These are phyloP conservation scores for Babesia bigemina DNA, from an alignment of 169 alveolate species.

Conservation along the genomic window DNA sequence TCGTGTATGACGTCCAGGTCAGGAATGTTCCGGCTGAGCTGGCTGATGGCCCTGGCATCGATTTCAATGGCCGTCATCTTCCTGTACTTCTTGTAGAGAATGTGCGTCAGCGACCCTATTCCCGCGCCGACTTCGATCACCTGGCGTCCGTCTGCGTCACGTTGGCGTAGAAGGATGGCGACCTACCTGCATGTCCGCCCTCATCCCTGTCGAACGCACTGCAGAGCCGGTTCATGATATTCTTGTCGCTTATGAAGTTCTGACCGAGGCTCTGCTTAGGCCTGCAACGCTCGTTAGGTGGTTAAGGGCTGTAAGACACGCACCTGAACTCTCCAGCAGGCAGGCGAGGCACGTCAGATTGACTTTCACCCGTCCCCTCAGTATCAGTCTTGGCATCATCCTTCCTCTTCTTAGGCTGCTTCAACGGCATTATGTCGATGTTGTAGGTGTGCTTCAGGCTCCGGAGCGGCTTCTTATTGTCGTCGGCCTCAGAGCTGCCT, in stretches of 20 bases:
- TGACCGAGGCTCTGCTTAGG: constrained; percentile 86
- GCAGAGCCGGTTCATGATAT: constrained; percentile 67
- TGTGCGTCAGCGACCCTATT: constrained; percentile 80
- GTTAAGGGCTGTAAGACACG: neutral
- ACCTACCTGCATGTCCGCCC: constrained; percentile 22
- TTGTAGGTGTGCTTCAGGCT: constrained; percentile 42
- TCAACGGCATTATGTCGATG: constrained; percentile 53
- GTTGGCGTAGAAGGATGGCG: constrained; percentile 7
- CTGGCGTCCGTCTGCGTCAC: constrained; percentile 58
- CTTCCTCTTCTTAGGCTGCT: constrained; percentile 5
- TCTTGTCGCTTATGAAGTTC: constrained; percentile 79
- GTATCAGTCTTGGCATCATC: neutral
- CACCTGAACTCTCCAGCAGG: constrained; percentile 67
- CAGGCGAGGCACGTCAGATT: constrained; percentile 38
- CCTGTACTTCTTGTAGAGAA: constrained; percentile 71
- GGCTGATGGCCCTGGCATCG: constrained; percentile 82
- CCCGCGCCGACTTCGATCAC: constrained; percentile 86
- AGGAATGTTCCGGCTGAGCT: constrained; percentile 79
- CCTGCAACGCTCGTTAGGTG: constrained; percentile 35
- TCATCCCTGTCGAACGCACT: constrained; percentile 37
- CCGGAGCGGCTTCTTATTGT: constrained; percentile 19
- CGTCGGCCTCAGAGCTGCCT: neutral
- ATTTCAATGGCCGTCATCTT: constrained; percentile 81
- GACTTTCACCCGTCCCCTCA: neutral
- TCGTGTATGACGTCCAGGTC: constrained; percentile 80